phyloP scores from a whole-genome alignment of 1,139 yeast species.

The Saccharomyces hybrid region DNA sequence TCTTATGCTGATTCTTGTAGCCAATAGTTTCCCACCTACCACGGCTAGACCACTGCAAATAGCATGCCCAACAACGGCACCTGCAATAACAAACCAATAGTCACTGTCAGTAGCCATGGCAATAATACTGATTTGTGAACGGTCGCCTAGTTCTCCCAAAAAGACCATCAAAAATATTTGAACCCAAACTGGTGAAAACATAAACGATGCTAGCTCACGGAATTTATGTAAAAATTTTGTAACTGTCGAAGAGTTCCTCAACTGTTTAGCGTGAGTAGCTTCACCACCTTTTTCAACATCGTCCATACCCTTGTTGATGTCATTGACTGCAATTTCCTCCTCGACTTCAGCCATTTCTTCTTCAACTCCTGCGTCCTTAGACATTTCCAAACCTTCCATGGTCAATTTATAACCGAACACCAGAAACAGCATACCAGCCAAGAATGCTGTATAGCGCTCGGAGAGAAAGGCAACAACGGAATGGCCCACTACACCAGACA shows the following conservation, averaged over 20 bases:
- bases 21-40: conserved; percentile 82
- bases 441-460: conserved; percentile 65
- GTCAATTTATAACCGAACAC: conserved; percentile 75
- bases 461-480: conserved; percentile 81
- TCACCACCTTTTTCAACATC: conserved; percentile 50
- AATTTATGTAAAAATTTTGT: conserved; percentile 21
- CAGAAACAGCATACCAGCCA: conserved; percentile 74
- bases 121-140: conserved; percentile 94
- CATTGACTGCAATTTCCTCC: conserved; percentile 71
- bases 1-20: conserved; percentile 83
- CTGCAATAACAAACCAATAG: conserved; percentile 81
- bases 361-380: conserved; percentile 76
- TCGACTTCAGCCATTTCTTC: conserved; percentile 96
- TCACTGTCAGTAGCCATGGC: conserved; percentile 98
- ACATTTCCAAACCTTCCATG: conserved; percentile 76
- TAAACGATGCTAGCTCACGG: conserved; percentile 48
- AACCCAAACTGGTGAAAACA: conserved; percentile 85
- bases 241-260: conserved; percentile 7
- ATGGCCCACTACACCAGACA: conserved; percentile 88
- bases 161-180: conserved; percentile 95
- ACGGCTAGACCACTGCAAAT: conserved; percentile 92
- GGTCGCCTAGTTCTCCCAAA: conserved; percentile 97
- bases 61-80: conserved; percentile 86
- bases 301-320: conserved; percentile 45
- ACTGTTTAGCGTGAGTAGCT: conserved; percentile 8